phyloP scores from a whole-genome alignment of 176 grass and related monocot species.

The Oryza longistaminata region DNA sequence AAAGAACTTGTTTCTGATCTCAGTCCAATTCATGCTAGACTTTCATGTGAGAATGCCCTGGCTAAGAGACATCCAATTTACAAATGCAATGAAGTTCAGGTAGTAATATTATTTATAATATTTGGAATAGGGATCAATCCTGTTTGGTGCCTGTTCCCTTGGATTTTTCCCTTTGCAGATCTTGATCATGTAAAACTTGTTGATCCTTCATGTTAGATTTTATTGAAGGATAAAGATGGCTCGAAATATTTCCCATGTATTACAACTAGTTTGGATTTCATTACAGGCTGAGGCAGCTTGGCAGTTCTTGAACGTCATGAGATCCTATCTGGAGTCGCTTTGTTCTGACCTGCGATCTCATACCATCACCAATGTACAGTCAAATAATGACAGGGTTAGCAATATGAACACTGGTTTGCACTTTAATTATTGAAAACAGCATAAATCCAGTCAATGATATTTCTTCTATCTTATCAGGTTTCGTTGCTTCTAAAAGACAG shows the following conservation, averaged over 20 bases:
- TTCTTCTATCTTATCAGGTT: slow-evolving; percentile 60
- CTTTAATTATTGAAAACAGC: slow-evolving; percentile 1
- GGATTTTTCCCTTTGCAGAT: neutral
- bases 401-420: slow-evolving; percentile 23
- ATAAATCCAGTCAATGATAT: slow-evolving; percentile 20
- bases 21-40: slow-evolving; percentile 81
- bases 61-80: slow-evolving; percentile 88
- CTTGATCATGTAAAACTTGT: slow-evolving; percentile 18
- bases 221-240: neutral
- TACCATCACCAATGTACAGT: slow-evolving; percentile 96
- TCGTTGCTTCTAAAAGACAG: slow-evolving; percentile 97
- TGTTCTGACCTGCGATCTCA: slow-evolving; percentile 86
- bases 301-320: slow-evolving; percentile 74
- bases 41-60: slow-evolving; percentile 64
- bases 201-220: slow-evolving; percentile 15
- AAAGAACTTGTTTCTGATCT: slow-evolving; percentile 85
- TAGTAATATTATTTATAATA: slow-evolving; percentile 27
- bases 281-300: slow-evolving; percentile 80
- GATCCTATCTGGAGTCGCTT: slow-evolving; percentile 84
- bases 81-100: slow-evolving; percentile 92
- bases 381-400: slow-evolving; percentile 93
- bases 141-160: slow-evolving; percentile 11
- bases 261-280: slow-evolving; percentile 6
- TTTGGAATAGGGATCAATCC: neutral
- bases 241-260: neutral